These are phyloP conservation scores for Trichosphaerium sp. DNA, from an alignment of 78 protist genomes.

Conservation along the genomic window DNA sequence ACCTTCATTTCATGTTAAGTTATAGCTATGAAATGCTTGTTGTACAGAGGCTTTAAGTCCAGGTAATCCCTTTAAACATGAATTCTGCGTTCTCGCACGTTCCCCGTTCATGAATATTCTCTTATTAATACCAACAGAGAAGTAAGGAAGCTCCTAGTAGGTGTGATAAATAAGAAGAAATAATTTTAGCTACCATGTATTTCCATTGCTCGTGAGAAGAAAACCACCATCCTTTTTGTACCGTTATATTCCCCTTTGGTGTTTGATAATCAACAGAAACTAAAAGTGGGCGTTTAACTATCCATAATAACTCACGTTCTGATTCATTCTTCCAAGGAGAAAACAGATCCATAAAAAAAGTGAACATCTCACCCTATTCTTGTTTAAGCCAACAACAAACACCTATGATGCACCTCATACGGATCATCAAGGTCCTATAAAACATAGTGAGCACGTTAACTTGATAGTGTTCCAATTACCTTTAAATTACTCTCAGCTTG, in stretches of 20 bases:
- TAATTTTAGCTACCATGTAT: too few species aligned
- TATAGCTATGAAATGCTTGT: background rate
- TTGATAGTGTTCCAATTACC: too few species aligned
- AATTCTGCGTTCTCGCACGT: slow-evolving; percentile 34
- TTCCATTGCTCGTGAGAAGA: slow-evolving; percentile 49
- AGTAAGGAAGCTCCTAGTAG: slow-evolving; percentile 38
- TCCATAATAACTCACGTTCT: slow-evolving; percentile 32
- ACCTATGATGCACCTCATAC: too few species aligned
- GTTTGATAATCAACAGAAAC: slow-evolving; percentile 5
- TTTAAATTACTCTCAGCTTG: background rate
- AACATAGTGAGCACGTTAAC: too few species aligned
- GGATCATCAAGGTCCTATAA: slow-evolving; percentile 31
- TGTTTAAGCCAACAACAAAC: too few species aligned
- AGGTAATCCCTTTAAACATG: slow-evolving; percentile 9
- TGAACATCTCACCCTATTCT: slow-evolving; percentile 28
- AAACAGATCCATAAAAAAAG: slow-evolving; percentile 34
- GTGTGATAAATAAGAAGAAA: too few species aligned
- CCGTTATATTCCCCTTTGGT: slow-evolving; percentile 10
- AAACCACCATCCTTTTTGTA: slow-evolving; percentile 46
- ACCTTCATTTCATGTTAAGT: slow-evolving; percentile 27
- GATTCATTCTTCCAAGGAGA: slow-evolving; percentile 14
- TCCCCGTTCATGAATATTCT: slow-evolving; percentile 36
- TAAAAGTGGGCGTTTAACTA: slow-evolving; percentile 15
- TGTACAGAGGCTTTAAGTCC: slow-evolving; percentile 33
- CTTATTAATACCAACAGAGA: slow-evolving; percentile 3